Conservation (phyloP, 1,139 yeast species). For the Tardiomyces depauwii region DNA sequence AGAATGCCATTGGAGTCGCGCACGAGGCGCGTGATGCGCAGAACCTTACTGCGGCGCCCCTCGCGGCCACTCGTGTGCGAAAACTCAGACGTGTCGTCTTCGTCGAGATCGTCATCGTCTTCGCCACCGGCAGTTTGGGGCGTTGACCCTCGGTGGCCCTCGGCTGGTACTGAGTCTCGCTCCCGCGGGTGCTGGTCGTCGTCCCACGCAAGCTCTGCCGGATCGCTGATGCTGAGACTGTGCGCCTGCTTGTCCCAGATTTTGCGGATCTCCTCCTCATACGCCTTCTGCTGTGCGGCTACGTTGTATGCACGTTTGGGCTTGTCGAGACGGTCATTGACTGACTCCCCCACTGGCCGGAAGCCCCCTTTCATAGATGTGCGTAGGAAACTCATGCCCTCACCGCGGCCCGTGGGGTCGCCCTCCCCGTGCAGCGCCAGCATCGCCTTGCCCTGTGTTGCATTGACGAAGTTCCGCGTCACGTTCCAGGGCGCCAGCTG, state of each 20-base stretch:
- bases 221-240: constrained; percentile 22
- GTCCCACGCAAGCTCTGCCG: constrained; percentile 13
- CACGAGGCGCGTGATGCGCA: constrained; percentile 69
- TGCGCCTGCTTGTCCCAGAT: constrained; percentile 78
- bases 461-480: constrained; percentile 79
- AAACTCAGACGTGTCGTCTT: constrained; percentile 26
- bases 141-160: background rate
- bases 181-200: constrained; percentile 25
- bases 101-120: background rate
- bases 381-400: constrained; percentile 79
- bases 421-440: constrained; percentile 94
- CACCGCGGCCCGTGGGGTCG: constrained; percentile 88
- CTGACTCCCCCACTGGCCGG: constrained; percentile 45
- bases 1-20: constrained; percentile 79
- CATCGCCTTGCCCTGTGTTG: constrained; percentile 97
- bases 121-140: background rate
- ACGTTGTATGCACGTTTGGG: constrained; percentile 58
- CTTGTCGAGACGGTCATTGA: constrained; percentile 30
- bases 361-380: constrained; percentile 96
- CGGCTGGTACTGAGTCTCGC: background rate
- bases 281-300: constrained; percentile 83
- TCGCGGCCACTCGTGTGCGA: constrained; percentile 14
- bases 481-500: constrained; percentile 92
- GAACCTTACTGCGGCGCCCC: constrained; percentile 25
- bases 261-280: constrained; percentile 79